Evolutionary conservation across 2,329 filamentous ascomycete genomes (phyloP).

Genomic region (Ophiostoma australiae): DNA sequence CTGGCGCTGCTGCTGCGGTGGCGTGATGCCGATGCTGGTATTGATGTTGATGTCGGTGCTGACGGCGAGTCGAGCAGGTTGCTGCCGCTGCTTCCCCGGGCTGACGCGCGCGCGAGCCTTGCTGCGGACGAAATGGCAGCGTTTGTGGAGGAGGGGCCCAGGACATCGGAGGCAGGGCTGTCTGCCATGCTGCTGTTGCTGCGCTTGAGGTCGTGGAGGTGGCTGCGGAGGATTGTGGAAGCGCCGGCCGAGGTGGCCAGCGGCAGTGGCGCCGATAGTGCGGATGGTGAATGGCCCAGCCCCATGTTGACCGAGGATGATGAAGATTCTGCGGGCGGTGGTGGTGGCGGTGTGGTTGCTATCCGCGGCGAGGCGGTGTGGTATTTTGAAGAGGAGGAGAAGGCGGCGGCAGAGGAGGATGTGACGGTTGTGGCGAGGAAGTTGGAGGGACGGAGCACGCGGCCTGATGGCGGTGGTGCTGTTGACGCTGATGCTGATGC

Average conservation of each 20-base stretch:
- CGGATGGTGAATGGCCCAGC: slow-evolving; percentile 9
- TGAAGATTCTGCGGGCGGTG: slow-evolving; percentile 4
- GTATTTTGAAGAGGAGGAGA: not conserved
- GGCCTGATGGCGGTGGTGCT: slow-evolving; percentile 2
- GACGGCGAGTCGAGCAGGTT: slow-evolving; percentile 19
- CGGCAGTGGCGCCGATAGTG: slow-evolving; percentile 8
- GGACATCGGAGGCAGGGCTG: not conserved
- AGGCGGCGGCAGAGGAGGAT: slow-evolving; percentile 12
- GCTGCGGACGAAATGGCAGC: slow-evolving; percentile 15
- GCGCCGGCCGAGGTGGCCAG: not conserved
- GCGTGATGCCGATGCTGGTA: slow-evolving; percentile 32
- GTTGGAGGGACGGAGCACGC: not conserved
- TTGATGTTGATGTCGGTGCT: slow-evolving; percentile 31
- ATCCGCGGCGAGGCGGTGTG: slow-evolving; percentile 16
- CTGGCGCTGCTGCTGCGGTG: slow-evolving; percentile 34
- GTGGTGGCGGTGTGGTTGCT: slow-evolving; percentile 24
- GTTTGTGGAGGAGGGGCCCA: not conserved
- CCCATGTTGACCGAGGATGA: slow-evolving; percentile 13
- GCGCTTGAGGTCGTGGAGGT: slow-evolving; percentile 16
- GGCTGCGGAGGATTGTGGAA: not conserved
- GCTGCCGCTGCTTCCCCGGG: slow-evolving; percentile 18
- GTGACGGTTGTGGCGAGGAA: not conserved
- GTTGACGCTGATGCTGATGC: not conserved
- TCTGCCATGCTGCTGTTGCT: slow-evolving; percentile 1
- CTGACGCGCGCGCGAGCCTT: slow-evolving; percentile 18